A percentile compares a stretch with the other conserved stretches of the same genome.
Evolutionary conservation across 768 basidiomycete genomes (phyloP).

Genomic region (Coprinellus micaceus): DNA sequence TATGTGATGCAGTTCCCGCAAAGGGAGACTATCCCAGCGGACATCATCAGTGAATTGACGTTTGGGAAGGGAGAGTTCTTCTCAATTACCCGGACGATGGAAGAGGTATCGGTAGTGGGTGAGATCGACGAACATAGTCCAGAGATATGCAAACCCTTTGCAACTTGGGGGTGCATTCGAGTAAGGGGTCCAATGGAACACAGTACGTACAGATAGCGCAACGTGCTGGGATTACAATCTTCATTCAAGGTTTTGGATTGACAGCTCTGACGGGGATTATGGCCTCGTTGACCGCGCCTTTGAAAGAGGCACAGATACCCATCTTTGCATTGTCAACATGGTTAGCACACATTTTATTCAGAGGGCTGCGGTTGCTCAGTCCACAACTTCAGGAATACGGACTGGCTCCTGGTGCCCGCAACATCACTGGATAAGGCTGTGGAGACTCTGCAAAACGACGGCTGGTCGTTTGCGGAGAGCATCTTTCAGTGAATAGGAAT

Average conservation of each 20-base stretch:
- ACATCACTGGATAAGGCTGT: slow-evolving; percentile 40
- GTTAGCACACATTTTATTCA: slow-evolving; percentile 26
- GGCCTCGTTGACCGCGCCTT: slow-evolving; percentile 48
- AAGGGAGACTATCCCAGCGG: slow-evolving; percentile 32
- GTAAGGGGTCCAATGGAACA: slow-evolving; percentile 68
- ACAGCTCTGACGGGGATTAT: slow-evolving; percentile 21
- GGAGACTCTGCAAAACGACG: slow-evolving; percentile 41
- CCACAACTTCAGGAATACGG: slow-evolving; percentile 50
- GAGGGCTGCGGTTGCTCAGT: neutral
- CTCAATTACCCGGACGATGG: slow-evolving; percentile 54
- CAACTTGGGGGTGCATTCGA: slow-evolving; percentile 56
- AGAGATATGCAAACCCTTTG: slow-evolving; percentile 31
- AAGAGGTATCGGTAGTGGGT: slow-evolving; percentile 62
- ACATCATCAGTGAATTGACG: slow-evolving; percentile 29
- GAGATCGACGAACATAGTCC: slow-evolving; percentile 36
- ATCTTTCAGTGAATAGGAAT: neutral
- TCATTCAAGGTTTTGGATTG: neutral
- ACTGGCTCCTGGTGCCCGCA: slow-evolving; percentile 55
- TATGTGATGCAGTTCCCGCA: slow-evolving; percentile 42
- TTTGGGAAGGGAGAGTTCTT: slow-evolving; percentile 33
- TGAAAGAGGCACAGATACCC: slow-evolving; percentile 48
- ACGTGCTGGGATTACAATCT: neutral
- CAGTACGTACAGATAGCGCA: slow-evolving; percentile 29
- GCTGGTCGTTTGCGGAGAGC: slow-evolving; percentile 43
- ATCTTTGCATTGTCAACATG: slow-evolving; percentile 65